Percentiles rank a stretch among this genome's conserved stretches.
phyloP scores from a whole-genome alignment of 805 yeast genomes.

The Candida khao-thaluensis region DNA sequence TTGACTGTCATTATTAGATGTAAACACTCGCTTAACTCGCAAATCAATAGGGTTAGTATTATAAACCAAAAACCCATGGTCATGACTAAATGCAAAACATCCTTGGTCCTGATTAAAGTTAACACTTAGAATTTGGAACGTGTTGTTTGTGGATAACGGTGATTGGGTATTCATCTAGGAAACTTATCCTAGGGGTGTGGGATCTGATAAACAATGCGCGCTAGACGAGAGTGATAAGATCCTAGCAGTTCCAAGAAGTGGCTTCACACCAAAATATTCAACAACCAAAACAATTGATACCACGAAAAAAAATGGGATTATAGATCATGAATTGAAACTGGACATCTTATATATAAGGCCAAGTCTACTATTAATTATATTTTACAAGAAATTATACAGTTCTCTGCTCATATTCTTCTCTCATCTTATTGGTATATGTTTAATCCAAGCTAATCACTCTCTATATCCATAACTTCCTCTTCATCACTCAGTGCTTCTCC shows the following conservation, averaged over 20 bases:
- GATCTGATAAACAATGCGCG: slow-evolving; percentile 3
- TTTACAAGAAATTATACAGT: too few species aligned
- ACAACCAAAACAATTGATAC: too few species aligned
- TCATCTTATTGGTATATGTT: too few species aligned
- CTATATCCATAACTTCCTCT: slow-evolving; percentile 57
- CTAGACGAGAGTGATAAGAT: too few species aligned
- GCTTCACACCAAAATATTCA: too few species aligned
- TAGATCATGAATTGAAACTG: too few species aligned
- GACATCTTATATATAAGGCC: too few species aligned
- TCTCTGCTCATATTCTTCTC: too few species aligned
- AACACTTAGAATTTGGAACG: slow-evolving; percentile 43
- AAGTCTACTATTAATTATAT: too few species aligned
- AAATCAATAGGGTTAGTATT: slow-evolving; percentile 84
- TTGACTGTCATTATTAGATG: slow-evolving; percentile 8
- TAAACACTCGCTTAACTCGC: slow-evolving; percentile 60
- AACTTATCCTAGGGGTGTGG: background rate
- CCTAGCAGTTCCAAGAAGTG: too few species aligned
- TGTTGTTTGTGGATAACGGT: slow-evolving; percentile 16
- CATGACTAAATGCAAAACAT: slow-evolving; percentile 83
- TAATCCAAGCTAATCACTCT: slow-evolving; percentile 55
- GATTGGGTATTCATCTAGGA: slow-evolving; percentile 20
- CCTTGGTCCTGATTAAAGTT: slow-evolving; percentile 87
- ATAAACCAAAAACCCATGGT: slow-evolving; percentile 79
- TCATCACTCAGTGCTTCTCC: slow-evolving; percentile 50
- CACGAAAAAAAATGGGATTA: too few species aligned